Percentiles rank a stretch among this genome's conserved stretches.
Conservation (phyloP, 495 filamentous ascomycete genomes). For the Pyronema domesticum region DNA sequence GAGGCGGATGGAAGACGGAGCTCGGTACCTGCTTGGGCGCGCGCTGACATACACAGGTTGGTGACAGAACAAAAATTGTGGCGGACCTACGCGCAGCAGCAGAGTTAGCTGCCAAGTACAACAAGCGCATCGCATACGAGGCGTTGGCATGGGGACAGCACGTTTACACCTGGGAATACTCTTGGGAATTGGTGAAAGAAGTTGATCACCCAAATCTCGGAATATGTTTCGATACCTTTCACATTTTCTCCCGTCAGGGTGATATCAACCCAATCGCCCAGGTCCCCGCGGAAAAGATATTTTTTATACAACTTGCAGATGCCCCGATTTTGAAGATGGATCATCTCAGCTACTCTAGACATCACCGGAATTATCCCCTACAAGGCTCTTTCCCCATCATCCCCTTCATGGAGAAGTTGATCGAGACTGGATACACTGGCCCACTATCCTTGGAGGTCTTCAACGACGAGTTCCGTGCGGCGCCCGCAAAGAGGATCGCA, state of each 20-base stretch:
- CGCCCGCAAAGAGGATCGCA: slow-evolving; percentile 1
- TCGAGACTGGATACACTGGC: slow-evolving; percentile 1
- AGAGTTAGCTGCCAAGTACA: slow-evolving; percentile 38
- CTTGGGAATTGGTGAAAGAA: slow-evolving; percentile 45
- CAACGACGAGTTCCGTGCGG: slow-evolving; percentile 5
- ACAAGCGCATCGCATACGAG: slow-evolving; percentile 58
- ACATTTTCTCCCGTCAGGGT: slow-evolving; percentile 56
- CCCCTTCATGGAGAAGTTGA: slow-evolving; percentile 1
- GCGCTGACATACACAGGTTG: slow-evolving; percentile 31
- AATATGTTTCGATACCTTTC: slow-evolving; percentile 65
- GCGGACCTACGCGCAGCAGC: slow-evolving; percentile 45
- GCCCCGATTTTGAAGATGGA: slow-evolving; percentile 41
- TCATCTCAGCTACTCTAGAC: slow-evolving; percentile 5
- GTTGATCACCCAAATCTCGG: slow-evolving; percentile 59
- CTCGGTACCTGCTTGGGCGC: neutral
- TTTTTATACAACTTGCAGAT: slow-evolving; percentile 65
- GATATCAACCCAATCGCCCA: slow-evolving; percentile 44
- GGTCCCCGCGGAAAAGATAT: slow-evolving; percentile 50
- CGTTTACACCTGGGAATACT: slow-evolving; percentile 51
- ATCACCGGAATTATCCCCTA: slow-evolving; percentile 4
- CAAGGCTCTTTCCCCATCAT: slow-evolving; percentile 4
- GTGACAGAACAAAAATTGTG: slow-evolving; percentile 40
- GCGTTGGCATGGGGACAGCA: slow-evolving; percentile 55
- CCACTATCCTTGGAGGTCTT: slow-evolving; percentile 2
- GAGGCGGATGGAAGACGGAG: neutral